Percentiles rank a stretch among this genome's conserved stretches.
phyloP scores from a whole-genome alignment of 306 rosid species.

The Comarum palustre region DNA sequence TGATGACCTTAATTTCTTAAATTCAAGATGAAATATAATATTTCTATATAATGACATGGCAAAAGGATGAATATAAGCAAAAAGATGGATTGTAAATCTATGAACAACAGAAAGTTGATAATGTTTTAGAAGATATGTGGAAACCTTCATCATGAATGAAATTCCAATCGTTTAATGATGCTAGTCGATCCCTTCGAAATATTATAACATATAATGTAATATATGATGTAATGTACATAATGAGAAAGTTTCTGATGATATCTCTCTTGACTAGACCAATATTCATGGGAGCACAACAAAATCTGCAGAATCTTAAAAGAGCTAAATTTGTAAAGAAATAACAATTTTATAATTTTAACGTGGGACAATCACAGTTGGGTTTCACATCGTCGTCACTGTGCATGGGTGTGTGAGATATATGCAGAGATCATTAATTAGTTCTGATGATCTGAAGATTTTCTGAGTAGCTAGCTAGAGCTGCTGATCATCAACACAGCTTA shows the following conservation, averaged over 20 bases:
- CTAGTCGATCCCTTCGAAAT: constrained; percentile 17
- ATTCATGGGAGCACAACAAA: constrained; percentile 33
- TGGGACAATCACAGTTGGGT: too few relatives aligned
- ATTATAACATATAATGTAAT: background rate
- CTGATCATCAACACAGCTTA: too few relatives aligned
- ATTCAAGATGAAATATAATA: background rate
- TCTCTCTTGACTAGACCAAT: constrained; percentile 43
- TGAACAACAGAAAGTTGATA: constrained; percentile 19
- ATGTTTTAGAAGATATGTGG: constrained; percentile 25
- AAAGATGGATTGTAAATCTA: constrained; percentile 28
- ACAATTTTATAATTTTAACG: too few relatives aligned
- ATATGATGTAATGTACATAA: background rate
- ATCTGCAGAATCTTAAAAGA: too few relatives aligned
- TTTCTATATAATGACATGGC: background rate
- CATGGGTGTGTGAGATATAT: too few relatives aligned
- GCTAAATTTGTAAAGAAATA: too few relatives aligned
- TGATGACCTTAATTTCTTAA: background rate
- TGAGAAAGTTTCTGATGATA: constrained; percentile 10
- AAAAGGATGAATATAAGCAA: background rate
- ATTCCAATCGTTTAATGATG: constrained; percentile 30
- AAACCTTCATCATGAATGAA: constrained; percentile 32
- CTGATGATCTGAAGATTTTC: too few relatives aligned
- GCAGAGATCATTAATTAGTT: too few relatives aligned
- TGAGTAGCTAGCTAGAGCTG: too few relatives aligned
- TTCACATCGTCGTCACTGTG: too few relatives aligned